Percentiles rank a stretch among this genome's conserved stretches.
phyloP scores from a whole-genome alignment of 352 stramenopile genomes.

The Phytophthora tubulina region DNA sequence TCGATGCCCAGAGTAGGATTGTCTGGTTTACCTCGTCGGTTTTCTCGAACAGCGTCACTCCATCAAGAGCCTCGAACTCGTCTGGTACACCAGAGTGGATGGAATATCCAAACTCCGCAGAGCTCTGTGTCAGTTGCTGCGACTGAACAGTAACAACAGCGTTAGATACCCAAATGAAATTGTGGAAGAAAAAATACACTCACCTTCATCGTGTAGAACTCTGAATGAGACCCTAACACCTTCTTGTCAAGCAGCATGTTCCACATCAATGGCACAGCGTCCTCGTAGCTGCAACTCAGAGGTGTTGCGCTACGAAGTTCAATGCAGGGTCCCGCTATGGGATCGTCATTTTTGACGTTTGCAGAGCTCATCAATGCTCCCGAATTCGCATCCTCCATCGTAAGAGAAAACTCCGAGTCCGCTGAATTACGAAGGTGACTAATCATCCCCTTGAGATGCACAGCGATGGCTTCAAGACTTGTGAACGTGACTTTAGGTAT shows the following conservation, averaged over 20 bases:
- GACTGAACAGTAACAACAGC: slow-evolving; percentile 1
- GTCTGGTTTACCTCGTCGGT: background rate
- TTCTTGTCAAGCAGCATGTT: slow-evolving; percentile 18
- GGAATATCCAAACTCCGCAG: slow-evolving; percentile 23
- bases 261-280: slow-evolving; percentile 18
- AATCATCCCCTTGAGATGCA: slow-evolving; percentile 18
- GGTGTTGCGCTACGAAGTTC: slow-evolving; percentile 14
- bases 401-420: slow-evolving; percentile 12
- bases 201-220: slow-evolving; percentile 19
- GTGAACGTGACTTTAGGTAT: background rate
- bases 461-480: slow-evolving; percentile 2
- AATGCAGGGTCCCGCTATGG: slow-evolving; percentile 14
- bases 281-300: background rate
- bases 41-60: slow-evolving; percentile 26
- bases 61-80: background rate
- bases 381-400: background rate
- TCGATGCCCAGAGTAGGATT: slow-evolving; percentile 23
- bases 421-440: background rate
- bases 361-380: slow-evolving; percentile 11
- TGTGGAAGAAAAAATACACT: background rate
- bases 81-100: background rate
- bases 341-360: slow-evolving; percentile 11
- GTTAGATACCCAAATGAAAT: background rate
- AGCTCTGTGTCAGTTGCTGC: slow-evolving; percentile 2
- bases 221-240: slow-evolving; percentile 6